Base-by-base conservation (phyloP, 73 alveolate genomes). In the Blepharisma stoltei region DNA sequence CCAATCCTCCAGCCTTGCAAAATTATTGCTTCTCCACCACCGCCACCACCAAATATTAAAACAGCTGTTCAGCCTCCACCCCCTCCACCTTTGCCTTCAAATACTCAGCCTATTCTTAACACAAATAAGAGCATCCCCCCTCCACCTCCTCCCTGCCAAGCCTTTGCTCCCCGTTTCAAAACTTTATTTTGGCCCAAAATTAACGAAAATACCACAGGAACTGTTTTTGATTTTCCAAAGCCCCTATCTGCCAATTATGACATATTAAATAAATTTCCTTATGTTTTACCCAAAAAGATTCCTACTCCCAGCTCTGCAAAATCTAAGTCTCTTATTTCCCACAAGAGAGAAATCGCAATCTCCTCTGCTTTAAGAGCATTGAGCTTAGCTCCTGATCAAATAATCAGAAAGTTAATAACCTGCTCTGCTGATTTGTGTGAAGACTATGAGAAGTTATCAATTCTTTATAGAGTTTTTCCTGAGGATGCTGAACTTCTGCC, bases 181-280 rank as follows among this genome's bases (percentile, higher is more conserved):
- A 11, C 46, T 60, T 25, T 60, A 4, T 60, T 60, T 25, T 60
- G 73, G 73, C 14, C 14, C 11, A 60, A 60, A 25, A n/a, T 60
- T 60, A 32, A 3, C 41, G 46, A 60, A 20, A 25, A 60, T 18
- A 60, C 23, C 73, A 9, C 49, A 14, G 46, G 23, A 25, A 60
- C 48, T 20, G 46, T 60, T 9, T 60, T 60, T 25, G 73, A 60
- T 14, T 14, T 8, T 25, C 47, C 45, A 18, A 14, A n/a, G 46
- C 38, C 38, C 2, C 5, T 60, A 20, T 14, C 14, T 18, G 23
- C 23, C 2, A 1, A 5, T 2, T 11, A 60, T 8, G 45, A 14
- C 23, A 14, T 38, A 60, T 60, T 60, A 60, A 60, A 60, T 38
- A 60, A 60, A 25, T 60, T 60, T 38, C 73, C 73, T 2, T 18